Evolutionary conservation across 2,329 filamentous ascomycete species (phyloP), one percentile per base, ranked within the genome.

Genomic region (Chaetomiaceae sp.): DNA sequence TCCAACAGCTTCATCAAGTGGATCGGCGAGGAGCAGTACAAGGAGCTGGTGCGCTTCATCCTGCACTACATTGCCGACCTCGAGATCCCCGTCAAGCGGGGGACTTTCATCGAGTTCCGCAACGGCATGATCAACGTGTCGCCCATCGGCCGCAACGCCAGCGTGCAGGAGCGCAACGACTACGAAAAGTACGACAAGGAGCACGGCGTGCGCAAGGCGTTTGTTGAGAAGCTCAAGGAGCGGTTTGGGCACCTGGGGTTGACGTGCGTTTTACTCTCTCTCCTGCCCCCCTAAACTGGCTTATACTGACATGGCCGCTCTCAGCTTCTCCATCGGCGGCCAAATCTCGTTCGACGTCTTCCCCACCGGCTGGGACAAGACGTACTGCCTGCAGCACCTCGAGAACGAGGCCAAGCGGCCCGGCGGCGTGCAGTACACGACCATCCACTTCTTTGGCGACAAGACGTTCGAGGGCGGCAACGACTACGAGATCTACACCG

Each of bases 271-370:
- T 25, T 27, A 55, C 27, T 29, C 17, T 42, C 39, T 25, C 17
- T 9, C 20, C 33, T 36, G 25, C 36, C 20, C 31, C 14, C n/a
- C n/a, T n/a, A n/a, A n/a, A n/a, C n/a, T n/a, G n/a, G n/a, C n/a
- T n/a, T n/a, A n/a, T n/a, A n/a, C 38, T 39, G 11, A 17, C 20
- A 4, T 22, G n/a, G 25, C n/a, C 14, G 17, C 5, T n/a, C 20
- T 8, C 33, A 91, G 88, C 38, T 96, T 87, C 78, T 92, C 90
- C 59, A 95, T 99, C 65, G 94, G 94, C 64, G 94, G 94, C 49
- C 90, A 96, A 69, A 96, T 99, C 73, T 96, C 91, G 56, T 99
- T 99, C 71, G 94, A 99, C 69, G 88, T 97, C 65, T 99, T 99
- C 81, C 94, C 94, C 60, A 82, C 78, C 2, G 94, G 94, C 67